Evolutionary conservation across 139 green algal genomes (phyloP).

Genomic region (Pycnococcus provasolii): DNA sequence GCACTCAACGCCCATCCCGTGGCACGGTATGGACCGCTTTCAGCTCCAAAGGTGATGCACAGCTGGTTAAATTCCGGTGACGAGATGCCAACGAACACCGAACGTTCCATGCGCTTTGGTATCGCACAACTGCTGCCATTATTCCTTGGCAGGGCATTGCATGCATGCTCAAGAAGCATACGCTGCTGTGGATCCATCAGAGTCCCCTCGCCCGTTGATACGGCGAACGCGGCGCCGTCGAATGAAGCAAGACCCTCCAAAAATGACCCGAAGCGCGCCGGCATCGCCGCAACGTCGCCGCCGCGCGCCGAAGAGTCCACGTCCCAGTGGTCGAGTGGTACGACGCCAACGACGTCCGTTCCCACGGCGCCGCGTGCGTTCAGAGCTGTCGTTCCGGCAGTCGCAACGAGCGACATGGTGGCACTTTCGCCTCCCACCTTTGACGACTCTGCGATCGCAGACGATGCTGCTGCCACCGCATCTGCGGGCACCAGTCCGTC

Average conservation of each 20-base stretch:
- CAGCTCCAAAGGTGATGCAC: background rate
- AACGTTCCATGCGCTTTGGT: background rate
- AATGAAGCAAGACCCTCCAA: conserved; percentile 49
- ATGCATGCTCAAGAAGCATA: conserved; percentile 29
- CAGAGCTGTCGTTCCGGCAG: too few species aligned
- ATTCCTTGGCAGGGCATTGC: background rate
- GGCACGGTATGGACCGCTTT: background rate
- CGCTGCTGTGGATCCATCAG: conserved; percentile 19
- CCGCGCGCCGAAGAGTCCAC: background rate
- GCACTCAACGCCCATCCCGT: conserved; percentile 49
- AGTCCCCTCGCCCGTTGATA: background rate
- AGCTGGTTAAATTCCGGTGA: conserved; percentile 20
- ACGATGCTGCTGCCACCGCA: too few species aligned
- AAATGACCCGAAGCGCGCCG: conserved; percentile 53
- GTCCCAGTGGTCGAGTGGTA: conserved; percentile 21
- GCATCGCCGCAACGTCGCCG: background rate
- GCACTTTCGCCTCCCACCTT: too few species aligned
- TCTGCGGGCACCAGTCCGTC: background rate
- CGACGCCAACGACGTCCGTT: background rate
- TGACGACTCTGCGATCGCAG: too few species aligned
- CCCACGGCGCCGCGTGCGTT: background rate
- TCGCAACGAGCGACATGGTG: too few species aligned
- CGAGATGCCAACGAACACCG: conserved; percentile 24
- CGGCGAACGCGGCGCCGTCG: conserved; percentile 33
- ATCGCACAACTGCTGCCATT: background rate